These are phyloP conservation scores for Cicer chorassanicum DNA, from an alignment of 306 rosid genomes.

Conservation along the genomic window DNA sequence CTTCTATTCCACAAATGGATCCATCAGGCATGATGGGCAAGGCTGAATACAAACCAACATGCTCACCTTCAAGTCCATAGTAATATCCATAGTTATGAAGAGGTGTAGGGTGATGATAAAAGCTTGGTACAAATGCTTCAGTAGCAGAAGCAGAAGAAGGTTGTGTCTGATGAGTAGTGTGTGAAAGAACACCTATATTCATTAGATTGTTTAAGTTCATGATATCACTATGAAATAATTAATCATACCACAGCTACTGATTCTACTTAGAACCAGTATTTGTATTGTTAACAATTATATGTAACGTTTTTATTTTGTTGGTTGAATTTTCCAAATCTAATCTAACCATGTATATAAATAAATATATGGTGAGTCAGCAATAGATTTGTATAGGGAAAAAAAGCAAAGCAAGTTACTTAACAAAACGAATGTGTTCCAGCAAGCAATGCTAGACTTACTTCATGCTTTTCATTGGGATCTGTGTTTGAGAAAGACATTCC, in stretches of 20 bases:
- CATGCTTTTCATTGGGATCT: conserved; percentile 77
- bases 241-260: no score
- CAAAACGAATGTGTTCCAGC: conserved; percentile 78
- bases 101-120: conserved; percentile 48
- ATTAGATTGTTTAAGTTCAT: conserved; percentile 45
- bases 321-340: conserved; percentile 51
- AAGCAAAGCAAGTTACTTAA: conserved; percentile 56
- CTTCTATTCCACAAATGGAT: conserved; percentile 67
- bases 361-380: conserved; percentile 42
- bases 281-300: conserved; percentile 21
- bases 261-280: conserved; percentile 44
- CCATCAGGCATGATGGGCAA: conserved; percentile 75
- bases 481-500: conserved; percentile 79
- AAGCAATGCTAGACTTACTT: conserved; percentile 61
- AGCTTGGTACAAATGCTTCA: conserved; percentile 46
- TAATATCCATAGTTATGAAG: conserved; percentile 63
- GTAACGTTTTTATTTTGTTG: conserved; percentile 41
- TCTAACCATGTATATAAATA: conserved; percentile 44
- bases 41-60: conserved; percentile 61
- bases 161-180: conserved; percentile 36
- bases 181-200: conserved; percentile 54
- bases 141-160: conserved; percentile 48
- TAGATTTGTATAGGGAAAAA: conserved; percentile 52
- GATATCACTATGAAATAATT: conserved; percentile 34
- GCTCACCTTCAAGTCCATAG: conserved; percentile 60